phyloP scores from a whole-genome alignment of 1,139 yeast genomes.

The Sugiyamaella novakii region DNA sequence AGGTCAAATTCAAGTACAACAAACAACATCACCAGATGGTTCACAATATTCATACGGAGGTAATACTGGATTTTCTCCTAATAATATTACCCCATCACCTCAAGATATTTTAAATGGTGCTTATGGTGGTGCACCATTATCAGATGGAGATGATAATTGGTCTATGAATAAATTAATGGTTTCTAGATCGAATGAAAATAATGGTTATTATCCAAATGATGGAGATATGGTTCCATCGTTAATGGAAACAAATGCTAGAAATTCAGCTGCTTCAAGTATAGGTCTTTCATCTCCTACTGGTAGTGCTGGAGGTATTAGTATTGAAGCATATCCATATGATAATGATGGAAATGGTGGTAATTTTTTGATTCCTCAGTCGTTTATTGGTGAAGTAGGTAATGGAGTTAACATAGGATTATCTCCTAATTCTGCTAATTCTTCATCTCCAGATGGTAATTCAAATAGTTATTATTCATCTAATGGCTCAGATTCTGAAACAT shows the following conservation, averaged over 20 bases:
- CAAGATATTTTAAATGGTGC: constrained; percentile 30
- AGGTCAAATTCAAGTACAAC: not conserved
- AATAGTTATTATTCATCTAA: constrained; percentile 12
- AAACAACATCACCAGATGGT: constrained; percentile 10
- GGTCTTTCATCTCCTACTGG: constrained; percentile 17
- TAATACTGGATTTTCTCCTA: constrained; percentile 10
- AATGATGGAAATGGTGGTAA: constrained; percentile 2
- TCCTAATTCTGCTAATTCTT: constrained; percentile 16
- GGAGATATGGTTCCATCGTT: constrained; percentile 4
- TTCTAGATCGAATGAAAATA: not conserved
- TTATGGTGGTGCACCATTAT: constrained; percentile 6
- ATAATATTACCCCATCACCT: constrained; percentile 29
- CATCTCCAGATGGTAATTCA: constrained; percentile 12
- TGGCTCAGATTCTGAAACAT: constrained; percentile 12
- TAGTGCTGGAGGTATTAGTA: constrained; percentile 3
- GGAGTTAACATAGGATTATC: constrained; percentile 7
- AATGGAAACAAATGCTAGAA: not conserved
- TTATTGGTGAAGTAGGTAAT: constrained; percentile 1
- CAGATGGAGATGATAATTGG: constrained; percentile 16
- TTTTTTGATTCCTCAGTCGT: constrained; percentile 9
- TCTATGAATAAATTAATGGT: constrained; percentile 5
- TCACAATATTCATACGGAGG: constrained; percentile 11
- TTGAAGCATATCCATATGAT: constrained; percentile 8
- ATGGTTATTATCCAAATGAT: constrained; percentile 1
- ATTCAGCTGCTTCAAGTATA: constrained; percentile 9